Evolutionary conservation across 257 asterid genomes (phyloP), one percentile per base, ranked within the genome.

Genomic region (Nicotiana undulata): DNA sequence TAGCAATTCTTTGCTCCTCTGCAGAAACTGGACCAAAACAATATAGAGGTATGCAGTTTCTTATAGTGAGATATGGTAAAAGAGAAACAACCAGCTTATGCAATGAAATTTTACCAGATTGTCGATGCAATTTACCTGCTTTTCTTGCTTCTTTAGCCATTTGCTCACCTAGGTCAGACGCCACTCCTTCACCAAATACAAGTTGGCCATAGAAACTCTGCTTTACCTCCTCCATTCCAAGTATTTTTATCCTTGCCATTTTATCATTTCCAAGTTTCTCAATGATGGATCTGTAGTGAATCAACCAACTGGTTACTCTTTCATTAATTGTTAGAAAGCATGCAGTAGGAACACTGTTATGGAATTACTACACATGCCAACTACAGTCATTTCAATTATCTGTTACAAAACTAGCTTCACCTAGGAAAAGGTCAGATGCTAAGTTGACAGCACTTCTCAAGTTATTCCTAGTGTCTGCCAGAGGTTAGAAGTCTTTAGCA

Each of bases 181-280:
- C 88, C 31, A 85, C 93, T 76, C 95, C 98, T 86, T 88, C 85
- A 5, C 98, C 97, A 80, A 86, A 88, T 81, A 92, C 95, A 78
- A 95, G 94, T 85, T 93, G 99, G 37, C 95, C 92, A 40, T 95
- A 95, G 58, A 88, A 89, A 85, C 99, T 95, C 72, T 84, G 85
- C 83, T 92, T 90, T 72, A 93, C 95, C 82, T 93, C 97, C 8
- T 83, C 88, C 52, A 86, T 89, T 75, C 97, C 99, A 78, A 93
- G 81, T 53, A 92, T 81, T 85, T 84, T 90, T 82, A 87, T 85
- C 87, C 88, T 89, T 46, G 92, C 89, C 84, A 89, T 81, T 84
- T 91, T 85, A 78, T 93, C 94, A 46, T 83, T 79, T 79, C 97
- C 98, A 86, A 95, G 95, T 89, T 89, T 93, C 85, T 90, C 93